Evolutionary conservation across 192 early-diverging fungal genomes (phyloP), one percentile per base, ranked within the genome.

Genomic region (Gigaspora rosea): DNA sequence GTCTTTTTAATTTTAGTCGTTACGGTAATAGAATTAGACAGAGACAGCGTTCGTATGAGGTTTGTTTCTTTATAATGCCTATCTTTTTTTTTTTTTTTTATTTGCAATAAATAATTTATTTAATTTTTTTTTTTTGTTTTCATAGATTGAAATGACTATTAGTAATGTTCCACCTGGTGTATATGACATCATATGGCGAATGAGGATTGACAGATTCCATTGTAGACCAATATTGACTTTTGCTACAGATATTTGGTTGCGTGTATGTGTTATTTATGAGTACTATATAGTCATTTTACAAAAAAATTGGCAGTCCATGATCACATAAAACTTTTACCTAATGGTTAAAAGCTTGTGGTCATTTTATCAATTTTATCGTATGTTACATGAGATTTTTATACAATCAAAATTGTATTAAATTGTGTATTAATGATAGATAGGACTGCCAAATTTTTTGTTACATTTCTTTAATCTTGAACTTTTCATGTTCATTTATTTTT

Each of bases 101-200:
- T n/a, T 41, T 47, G 2, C 33, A 2, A 4, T 20, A 27, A 2
- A 16, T 20, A 49, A 18, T 67, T n/a, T 7, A 15, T 50, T 50
- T 11, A 27, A 48, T 32, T 32, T 22, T n/a, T 11, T 69, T 68
- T 0, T 27, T 18, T 51, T 10, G 8, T 13, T 22, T 49, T 49
- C 22, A 7, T 22, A 69, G 67, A 69, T 69, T 50, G 67, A 69
- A 50, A 69, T 69, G 20, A 69, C 67, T 4, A 51, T 69, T 27
- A 69, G 67, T 6, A 69, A 50, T n/a, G 67, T 69, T 5, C 67
- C 67, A 12, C 67, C 67, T 15, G 67, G 67, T 6, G n/a, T 13
- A 5, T 69, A 69, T 50, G 67, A 69, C 12, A 47, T 69, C 10
- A 32, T 69, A 41, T 69, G 67, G 67, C 67, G 67, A 12, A 69